Evolutionary conservation across 495 filamentous ascomycete species (phyloP), one percentile per base, ranked within the genome.

Genomic region (Monascus purpureus): DNA sequence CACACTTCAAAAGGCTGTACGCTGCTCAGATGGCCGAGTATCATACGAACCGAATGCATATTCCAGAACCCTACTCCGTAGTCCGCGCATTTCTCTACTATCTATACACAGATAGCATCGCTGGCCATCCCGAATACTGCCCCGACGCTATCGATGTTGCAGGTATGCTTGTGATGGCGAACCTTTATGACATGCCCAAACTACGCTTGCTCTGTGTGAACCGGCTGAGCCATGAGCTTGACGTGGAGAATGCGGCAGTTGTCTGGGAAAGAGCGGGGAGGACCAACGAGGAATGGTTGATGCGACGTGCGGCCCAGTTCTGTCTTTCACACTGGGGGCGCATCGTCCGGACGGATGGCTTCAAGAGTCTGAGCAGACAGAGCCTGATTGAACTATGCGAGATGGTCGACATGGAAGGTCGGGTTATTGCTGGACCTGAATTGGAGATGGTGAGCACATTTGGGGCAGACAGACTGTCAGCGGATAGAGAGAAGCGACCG

Each of bases 71-170:
- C 1, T 96, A 95, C 51, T 77, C 77, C 3, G 86, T 93, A 3
- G 92, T 97, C 33, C 84, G 82, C 37, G 82, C 86, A 1, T 97
- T 97, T 49, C 63, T 96, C 15, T 90, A 86, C 61, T 97, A 94
- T 48, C 69, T 97, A 11, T 97, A 97, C 58, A 93, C 88, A 2
- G 90, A 96, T 53, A 82, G 76, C 40, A 94, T 97, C 47, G 68
- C 77, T 14, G 65, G 68, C 6, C 63, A 71, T 28, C 67, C 72
- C 11, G 66, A 75, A 13, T 72, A 73, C 38, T 73, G 72, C 39
- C 64, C 69, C n/a, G 75, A 75, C 29, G 71, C 93, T 19, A 70
- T 73, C 13, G 83, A 93, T 42, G 86, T 96, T 12, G 88, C 92
- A 0, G 87, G 90, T n/a, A 68, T 97, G 58, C 70, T 97, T 1